Evolutionary conservation across 129 eudicot species (phyloP), one percentile per base, ranked within the genome.

Genomic region (Arctium lappa): DNA sequence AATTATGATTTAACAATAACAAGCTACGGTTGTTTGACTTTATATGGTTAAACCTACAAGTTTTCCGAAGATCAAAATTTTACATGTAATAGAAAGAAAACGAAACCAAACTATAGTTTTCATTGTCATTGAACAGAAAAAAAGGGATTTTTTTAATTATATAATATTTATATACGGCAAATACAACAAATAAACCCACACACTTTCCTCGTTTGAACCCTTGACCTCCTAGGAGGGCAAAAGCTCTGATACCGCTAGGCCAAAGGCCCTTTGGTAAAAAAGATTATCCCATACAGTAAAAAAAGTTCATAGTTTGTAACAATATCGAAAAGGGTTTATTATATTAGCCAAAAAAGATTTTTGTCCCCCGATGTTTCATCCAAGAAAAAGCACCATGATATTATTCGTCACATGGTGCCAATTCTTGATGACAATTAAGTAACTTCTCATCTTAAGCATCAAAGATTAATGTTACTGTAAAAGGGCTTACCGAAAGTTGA

Each of bases 401-500:
- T 11, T 32, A 72, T 72, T 3, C 3, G 11, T 81, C 32, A 44
- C 75, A 69, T 31, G 15, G 10, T 40, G 46, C 8, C 66, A 60
- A 60, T 5, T 32, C 10, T 31, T 36, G 1, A 16, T 18, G 27
- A 60, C 29, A n/a, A 5, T 18, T 66, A 22, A 10, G 6, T 10
- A 5, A 0, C 16, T 18, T 36, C 8, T 46, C 1, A 34, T 50
- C 7, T n/a, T 13, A 10, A 38, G 6, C 16, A 48, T 65, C 39
- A 68, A 70, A 69, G 6, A 13, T 8, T 36, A 11, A 16, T 36
- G 10, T 16, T 12, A 33, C 12, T 15, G 15, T 1, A 66, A 83
- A 75, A 69, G 6, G 4, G n/a, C 81, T 81, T 92, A 94, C 98
- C 97, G 63, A 94, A 94, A 48, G 98, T 94, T 0, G 98, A 92